A percentile compares a stretch with the other conserved stretches of the same genome.
Conservation (phyloP, 2,329 filamentous ascomycete genomes). For the Paecilomyces sp. region DNA sequence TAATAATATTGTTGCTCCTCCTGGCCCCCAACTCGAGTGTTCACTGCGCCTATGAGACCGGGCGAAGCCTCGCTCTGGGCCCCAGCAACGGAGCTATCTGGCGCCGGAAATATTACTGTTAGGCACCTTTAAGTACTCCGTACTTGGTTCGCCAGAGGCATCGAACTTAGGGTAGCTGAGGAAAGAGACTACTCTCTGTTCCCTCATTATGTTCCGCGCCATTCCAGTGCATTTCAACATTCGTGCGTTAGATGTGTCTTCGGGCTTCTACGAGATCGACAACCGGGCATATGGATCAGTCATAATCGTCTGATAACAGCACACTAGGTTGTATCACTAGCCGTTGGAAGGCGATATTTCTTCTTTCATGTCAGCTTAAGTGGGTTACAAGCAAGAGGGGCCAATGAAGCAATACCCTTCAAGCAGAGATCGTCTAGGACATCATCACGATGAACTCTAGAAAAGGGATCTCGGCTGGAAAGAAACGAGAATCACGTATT, state of each 20-base stretch:
- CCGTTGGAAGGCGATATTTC: background rate
- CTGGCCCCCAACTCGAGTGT: background rate
- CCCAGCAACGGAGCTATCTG: background rate
- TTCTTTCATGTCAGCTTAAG: background rate
- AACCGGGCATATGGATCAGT: background rate
- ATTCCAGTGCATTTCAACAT: background rate
- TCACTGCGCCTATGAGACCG: background rate
- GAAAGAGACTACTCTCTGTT: background rate
- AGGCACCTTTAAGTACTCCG: background rate
- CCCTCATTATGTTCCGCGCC: background rate
- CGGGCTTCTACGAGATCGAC: background rate
- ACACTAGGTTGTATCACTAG: background rate
- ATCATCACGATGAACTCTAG: constrained; percentile 17
- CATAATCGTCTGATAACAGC: background rate
- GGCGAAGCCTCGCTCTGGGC: background rate
- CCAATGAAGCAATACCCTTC: background rate
- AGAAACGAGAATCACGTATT: constrained; percentile 41
- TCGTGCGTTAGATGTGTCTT: background rate
- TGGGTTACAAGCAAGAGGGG: background rate
- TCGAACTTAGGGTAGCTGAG: background rate
- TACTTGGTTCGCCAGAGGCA: background rate
- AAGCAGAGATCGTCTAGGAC: background rate
- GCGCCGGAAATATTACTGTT: background rate
- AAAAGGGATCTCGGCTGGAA: constrained; percentile 12
- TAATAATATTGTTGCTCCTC: background rate